Percentiles rank a stretch among this genome's conserved stretches.
Evolutionary conservation across 108 stramenopile genomes (phyloP).

Genomic region (Cyclotella kingstonii): DNA sequence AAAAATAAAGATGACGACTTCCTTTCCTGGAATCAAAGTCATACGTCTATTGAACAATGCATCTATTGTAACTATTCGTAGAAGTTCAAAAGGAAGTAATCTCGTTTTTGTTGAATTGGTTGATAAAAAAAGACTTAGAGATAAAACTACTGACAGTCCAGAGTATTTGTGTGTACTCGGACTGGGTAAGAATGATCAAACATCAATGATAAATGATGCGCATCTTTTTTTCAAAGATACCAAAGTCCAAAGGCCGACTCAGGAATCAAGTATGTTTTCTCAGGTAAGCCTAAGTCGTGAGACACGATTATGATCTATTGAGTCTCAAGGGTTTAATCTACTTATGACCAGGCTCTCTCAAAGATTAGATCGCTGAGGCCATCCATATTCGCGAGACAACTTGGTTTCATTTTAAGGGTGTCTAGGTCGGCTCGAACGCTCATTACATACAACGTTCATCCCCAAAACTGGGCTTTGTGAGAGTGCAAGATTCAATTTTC

Average conservation of each 20-base stretch:
- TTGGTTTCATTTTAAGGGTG: slow-evolving; percentile 35
- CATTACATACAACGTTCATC: slow-evolving; percentile 30
- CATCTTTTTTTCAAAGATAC: slow-evolving; percentile 43
- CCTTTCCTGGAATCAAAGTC: slow-evolving; percentile 15
- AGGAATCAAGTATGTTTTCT: slow-evolving; percentile 30
- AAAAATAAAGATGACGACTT: slow-evolving; percentile 16
- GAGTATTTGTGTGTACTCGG: slow-evolving; percentile 59
- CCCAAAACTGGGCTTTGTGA: slow-evolving; percentile 12
- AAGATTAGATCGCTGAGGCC: slow-evolving; percentile 20
- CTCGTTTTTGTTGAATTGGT: slow-evolving; percentile 8
- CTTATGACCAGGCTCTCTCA: slow-evolving; percentile 6
- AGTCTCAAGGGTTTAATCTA: too few species aligned
- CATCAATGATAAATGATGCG: slow-evolving; percentile 2
- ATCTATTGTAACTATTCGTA: slow-evolving; percentile 21
- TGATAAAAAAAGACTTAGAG: slow-evolving; percentile 33
- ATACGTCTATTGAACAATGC: slow-evolving; percentile 17
- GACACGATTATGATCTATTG: too few species aligned
- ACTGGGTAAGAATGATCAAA: slow-evolving; percentile 25
- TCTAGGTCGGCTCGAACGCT: slow-evolving; percentile 18
- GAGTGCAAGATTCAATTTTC: neutral
- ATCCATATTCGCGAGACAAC: slow-evolving; percentile 22
- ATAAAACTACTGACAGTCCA: slow-evolving; percentile 63
- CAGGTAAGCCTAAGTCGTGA: too few species aligned
- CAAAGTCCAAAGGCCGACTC: neutral
- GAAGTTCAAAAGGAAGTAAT: slow-evolving; percentile 2